Evolutionary conservation across 306 rosid genomes (phyloP), one percentile per base, ranked within the genome.

Genomic region (Crataegus laevigata): DNA sequence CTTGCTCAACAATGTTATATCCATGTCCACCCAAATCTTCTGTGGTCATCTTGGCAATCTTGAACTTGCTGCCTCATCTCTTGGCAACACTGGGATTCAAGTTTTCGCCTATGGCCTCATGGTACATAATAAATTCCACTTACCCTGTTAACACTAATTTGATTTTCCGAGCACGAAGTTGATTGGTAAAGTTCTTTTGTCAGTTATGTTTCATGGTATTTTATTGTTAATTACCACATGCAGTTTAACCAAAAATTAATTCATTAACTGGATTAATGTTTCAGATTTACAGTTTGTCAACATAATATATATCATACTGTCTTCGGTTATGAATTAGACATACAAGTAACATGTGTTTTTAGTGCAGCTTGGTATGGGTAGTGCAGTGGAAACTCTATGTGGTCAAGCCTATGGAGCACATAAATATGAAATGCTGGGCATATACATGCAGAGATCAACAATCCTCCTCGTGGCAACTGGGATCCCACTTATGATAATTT

Each of bases 41-140:
- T 81, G 84, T 43, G 91, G 91, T 66, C 91, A 85, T 68, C 91
- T 88, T 34, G 91, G 91, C 60, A 88, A 88, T 40, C 91, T 85
- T 47, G 8, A 85, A 76, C 87, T 83, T 5, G 91, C 91, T 3
- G 89, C 87, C 11, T 73, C 84, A 10, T 83, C 80, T 47, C 91
- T 88, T 19, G 91, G 91, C 71, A 88, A 85, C 81, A 78, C 43
- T 7, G 91, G 91, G 66, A 85, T 88, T 79, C 91, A 88, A 85
- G 50, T 85, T 22, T 88, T 88, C 52, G 84, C 89, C 67, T 88
- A 73, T 54, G 87, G 91, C 36, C 81, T 85, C 71, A 85, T 88
- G 91, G 91, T 87, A 68, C 24, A 4, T 19, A 47, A 5, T n/a
- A 25, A 25, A 4, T 40, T 68, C 12, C 5, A 22, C 17, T 68